phyloP scores from a whole-genome alignment of 1,284 basidiomycete species.

The Polyporus tsugae region DNA sequence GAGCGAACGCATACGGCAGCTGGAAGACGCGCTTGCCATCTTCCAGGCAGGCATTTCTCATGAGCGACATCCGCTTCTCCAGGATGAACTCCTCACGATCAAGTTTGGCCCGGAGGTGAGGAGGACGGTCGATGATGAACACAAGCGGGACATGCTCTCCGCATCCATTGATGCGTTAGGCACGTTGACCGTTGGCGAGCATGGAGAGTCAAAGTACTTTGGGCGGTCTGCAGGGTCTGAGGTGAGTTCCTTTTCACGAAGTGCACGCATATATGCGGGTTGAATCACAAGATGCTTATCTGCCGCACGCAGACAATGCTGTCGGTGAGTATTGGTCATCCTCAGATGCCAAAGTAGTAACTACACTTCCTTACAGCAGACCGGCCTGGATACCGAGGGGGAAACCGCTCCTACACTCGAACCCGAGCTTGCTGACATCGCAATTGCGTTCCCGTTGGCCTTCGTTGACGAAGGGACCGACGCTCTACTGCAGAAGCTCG shows the following conservation, averaged over 20 bases:
- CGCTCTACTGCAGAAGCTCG: conserved; percentile 38
- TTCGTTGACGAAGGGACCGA: conserved; percentile 37
- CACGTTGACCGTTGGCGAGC: conserved; percentile 67
- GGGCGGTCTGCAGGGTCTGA: conserved; percentile 72
- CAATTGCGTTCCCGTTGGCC: conserved; percentile 39
- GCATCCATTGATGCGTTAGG: conserved; percentile 51
- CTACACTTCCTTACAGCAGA: conserved; percentile 8
- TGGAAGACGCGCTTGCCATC: conserved; percentile 77
- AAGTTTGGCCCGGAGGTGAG: conserved; percentile 57
- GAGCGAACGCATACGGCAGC: conserved; percentile 77
- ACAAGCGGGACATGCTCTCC: conserved; percentile 38
- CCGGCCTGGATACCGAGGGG: conserved; percentile 22
- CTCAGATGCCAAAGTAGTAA: background rate
- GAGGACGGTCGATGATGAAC: conserved; percentile 43
- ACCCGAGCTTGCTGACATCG: conserved; percentile 34
- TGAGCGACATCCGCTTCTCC: conserved; percentile 69
- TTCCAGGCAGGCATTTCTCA: conserved; percentile 57
- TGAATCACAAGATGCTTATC: conserved; percentile 4
- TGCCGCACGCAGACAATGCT: conserved; percentile 51
- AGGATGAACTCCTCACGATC: conserved; percentile 69
- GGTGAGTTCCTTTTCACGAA: conserved; percentile 38
- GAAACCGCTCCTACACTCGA: conserved; percentile 35
- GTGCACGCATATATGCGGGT: background rate
- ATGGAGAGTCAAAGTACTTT: conserved; percentile 72
- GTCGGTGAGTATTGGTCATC: conserved; percentile 43